Percentiles rank a stretch among this genome's conserved stretches.
Conservation (phyloP, 31 red algal species). For the Asparagopsis taxiformis region DNA sequence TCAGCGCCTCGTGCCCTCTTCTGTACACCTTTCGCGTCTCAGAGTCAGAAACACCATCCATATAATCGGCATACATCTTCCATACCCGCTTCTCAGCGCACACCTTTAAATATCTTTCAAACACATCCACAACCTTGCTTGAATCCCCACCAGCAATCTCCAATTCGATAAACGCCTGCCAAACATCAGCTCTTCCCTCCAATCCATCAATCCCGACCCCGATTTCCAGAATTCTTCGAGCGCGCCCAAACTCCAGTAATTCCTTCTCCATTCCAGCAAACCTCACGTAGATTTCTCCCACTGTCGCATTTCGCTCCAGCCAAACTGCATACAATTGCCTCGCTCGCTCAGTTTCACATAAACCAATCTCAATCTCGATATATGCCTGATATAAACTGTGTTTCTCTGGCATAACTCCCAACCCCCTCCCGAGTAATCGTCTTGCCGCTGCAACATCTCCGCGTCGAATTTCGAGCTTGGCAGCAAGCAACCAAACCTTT, state of each 20-base stretch:
- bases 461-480: constrained; percentile 56
- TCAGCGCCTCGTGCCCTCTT: no score
- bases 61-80: no score
- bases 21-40: no score
- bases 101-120: no score
- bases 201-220: no score
- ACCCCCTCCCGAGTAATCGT: constrained; percentile 55
- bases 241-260: constrained; percentile 36
- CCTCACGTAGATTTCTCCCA: constrained; percentile 21
- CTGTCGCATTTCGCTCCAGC: constrained; percentile 21
- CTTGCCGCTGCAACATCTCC: constrained; percentile 60
- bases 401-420: constrained; percentile 67
- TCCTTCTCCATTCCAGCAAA: constrained; percentile 56
- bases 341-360: constrained; percentile 68
- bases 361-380: constrained; percentile 60
- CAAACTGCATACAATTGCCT: constrained; percentile 37
- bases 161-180: no score
- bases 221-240: constrained; percentile 30
- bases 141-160: no score
- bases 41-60: no score
- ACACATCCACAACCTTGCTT: no score
- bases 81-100: no score
- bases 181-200: no score
- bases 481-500: constrained; percentile 77
- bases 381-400: constrained; percentile 69